Base-by-base conservation (phyloP, 257 asterid species). In the Anisodus tanguticus region DNA sequence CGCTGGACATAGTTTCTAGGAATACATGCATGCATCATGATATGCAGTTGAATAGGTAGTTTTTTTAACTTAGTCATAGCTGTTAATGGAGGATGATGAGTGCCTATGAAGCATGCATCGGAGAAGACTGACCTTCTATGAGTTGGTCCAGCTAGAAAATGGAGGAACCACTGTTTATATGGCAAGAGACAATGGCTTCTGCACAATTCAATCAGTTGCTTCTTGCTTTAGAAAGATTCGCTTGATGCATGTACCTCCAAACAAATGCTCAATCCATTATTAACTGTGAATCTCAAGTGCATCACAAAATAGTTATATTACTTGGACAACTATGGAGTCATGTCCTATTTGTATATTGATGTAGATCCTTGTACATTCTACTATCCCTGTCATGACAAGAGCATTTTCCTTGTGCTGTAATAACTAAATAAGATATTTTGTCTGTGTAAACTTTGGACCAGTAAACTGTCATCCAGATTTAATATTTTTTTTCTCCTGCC, bases 31-130 rank as follows among this genome's bases (percentile, higher is more conserved):
- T 66, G 72, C n/a, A 31, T 66, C 72, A 31, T 66, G 72, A 66
- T 31, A 66, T 66, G n/a, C 45, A 66, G 43, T 66, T 31, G 9
- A 37, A 66, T 31, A 66, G 72, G 72, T 66, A 13, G 47, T 76
- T 76, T 51, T 7, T 76, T 51, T 13, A 76, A 76, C 81, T 51
- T 76, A 51, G 19, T 74, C 43, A 49, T 74, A 74, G 43, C 47
- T 76, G 37, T 43, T 53, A 76, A 26, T 54, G 59, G 59, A 22
- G 41, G 22, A 49, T 49, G 9, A 49, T 37, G 6, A 3, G 19
- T 60, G 35, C 35, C 67, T 60, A 8, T 58, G 69, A 62, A 8
- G 39, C 69, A 22, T 62, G 69, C 39, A 22, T 62, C 8, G 13
- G 68, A 62, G 68, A 37, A 62, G 68, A 62, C 19, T 62, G 69